A percentile compares a stretch with the other conserved stretches of the same genome.
Conservation (phyloP, 352 stramenopile species). For the Globisporangium abappressorium region DNA sequence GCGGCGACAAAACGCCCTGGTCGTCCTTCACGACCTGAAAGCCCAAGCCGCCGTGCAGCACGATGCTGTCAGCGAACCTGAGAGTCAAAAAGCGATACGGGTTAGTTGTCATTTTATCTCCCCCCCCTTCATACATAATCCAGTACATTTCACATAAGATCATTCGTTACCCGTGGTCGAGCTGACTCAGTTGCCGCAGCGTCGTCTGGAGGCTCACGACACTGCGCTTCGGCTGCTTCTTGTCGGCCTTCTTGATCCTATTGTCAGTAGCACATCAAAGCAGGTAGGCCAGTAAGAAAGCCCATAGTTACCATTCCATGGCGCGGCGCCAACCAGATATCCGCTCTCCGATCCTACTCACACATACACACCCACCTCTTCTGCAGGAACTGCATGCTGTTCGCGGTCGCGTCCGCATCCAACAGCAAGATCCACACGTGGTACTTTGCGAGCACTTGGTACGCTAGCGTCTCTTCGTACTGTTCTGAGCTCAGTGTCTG, state of each 20-base stretch:
- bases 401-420: conserved; percentile 39
- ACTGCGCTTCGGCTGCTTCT: conserved; percentile 38
- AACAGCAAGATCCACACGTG: conserved; percentile 63
- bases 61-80: conserved; percentile 61
- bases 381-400: conserved; percentile 38
- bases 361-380: conserved; percentile 33
- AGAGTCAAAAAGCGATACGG: background rate
- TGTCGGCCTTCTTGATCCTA: conserved; percentile 23
- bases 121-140: background rate
- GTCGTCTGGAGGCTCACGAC: conserved; percentile 66
- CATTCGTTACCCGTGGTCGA: conserved; percentile 46
- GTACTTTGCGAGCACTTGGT: conserved; percentile 40
- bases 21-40: conserved; percentile 66
- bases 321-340: background rate
- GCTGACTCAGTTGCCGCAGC: conserved; percentile 48
- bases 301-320: background rate
- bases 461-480: conserved; percentile 45
- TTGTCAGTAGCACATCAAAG: background rate
- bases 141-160: background rate
- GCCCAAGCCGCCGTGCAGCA: conserved; percentile 67
- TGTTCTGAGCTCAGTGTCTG: conserved; percentile 15
- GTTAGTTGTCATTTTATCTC: too few relatives aligned
- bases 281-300: background rate
- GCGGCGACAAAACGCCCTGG: conserved; percentile 40
- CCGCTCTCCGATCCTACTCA: background rate